Conservation (phyloP, 2,329 filamentous ascomycete genomes). For the Erysiphe neolycopersici region DNA sequence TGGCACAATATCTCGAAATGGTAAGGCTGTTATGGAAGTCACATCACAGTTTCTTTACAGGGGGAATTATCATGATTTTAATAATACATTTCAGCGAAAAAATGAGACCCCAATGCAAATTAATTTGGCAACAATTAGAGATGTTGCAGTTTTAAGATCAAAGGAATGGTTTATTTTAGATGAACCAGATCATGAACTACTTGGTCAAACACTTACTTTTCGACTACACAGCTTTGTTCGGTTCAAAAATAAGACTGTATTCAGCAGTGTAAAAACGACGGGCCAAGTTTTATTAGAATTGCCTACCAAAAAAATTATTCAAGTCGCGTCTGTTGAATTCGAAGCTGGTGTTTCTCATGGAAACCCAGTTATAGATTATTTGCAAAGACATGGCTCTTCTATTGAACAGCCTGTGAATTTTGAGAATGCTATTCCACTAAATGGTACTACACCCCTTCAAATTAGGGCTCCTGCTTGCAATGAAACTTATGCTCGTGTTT, state of each 20-base stretch:
- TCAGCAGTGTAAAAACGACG: conserved; percentile 72
- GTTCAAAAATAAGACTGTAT: conserved; percentile 86
- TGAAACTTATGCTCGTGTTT: conserved; percentile 92
- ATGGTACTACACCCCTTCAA: conserved; percentile 66
- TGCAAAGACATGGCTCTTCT: conserved; percentile 68
- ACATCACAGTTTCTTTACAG: conserved; percentile 97
- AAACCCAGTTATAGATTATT: conserved; percentile 91
- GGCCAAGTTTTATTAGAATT: conserved; percentile 86
- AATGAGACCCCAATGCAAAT: conserved; percentile 86
- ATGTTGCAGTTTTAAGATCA: conserved; percentile 76
- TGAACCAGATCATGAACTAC: conserved; percentile 61
- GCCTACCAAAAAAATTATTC: conserved; percentile 88
- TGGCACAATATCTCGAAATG: conserved; percentile 70
- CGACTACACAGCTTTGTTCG: conserved; percentile 73
- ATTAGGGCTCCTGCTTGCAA: conserved; percentile 86
- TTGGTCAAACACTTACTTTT: conserved; percentile 88
- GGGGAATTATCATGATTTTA: conserved; percentile 71
- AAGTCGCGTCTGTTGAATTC: conserved; percentile 93
- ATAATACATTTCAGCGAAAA: conserved; percentile 98
- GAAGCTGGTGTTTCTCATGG: conserved; percentile 75
- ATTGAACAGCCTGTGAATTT: conserved; percentile 95
- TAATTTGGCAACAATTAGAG: conserved; percentile 63
- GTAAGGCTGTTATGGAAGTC: conserved; percentile 82
- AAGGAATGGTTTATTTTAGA: conserved; percentile 94
- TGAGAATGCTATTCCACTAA: conserved; percentile 88